Evolutionary conservation across 2,329 filamentous ascomycete genomes (phyloP).

Genomic region (Rhytidhysteron rufulum): DNA sequence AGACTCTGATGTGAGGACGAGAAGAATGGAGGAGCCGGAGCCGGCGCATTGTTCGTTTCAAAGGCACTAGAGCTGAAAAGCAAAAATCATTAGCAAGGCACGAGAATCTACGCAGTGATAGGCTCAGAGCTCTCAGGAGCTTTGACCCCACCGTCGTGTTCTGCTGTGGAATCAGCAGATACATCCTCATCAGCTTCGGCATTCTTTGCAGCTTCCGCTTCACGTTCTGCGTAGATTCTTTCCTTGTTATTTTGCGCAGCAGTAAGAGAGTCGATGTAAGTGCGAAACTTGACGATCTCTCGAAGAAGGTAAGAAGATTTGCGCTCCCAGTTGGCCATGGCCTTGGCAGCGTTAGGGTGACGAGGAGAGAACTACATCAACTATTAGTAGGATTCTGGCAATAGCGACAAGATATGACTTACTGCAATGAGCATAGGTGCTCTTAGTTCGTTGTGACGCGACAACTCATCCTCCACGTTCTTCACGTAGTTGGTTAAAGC

Average conservation of each 20-base stretch:
- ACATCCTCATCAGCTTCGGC: conserved; percentile 10
- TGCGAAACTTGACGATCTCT: conserved; percentile 95
- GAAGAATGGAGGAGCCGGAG: conserved; percentile 35
- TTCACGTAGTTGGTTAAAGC: conserved; percentile 75
- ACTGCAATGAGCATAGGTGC: conserved; percentile 79
- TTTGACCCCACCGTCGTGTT: conserved; percentile 33
- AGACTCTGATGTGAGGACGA: neutral
- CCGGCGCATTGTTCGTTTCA: conserved; percentile 31
- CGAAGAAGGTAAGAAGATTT: conserved; percentile 88
- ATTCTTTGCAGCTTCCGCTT: conserved; percentile 19
- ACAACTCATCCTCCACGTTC: conserved; percentile 79
- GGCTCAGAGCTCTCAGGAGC: conserved; percentile 21
- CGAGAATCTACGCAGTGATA: conserved; percentile 14
- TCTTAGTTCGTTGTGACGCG: conserved; percentile 82
- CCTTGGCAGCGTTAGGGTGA: conserved; percentile 73
- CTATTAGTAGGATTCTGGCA: conserved; percentile 11
- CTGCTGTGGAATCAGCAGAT: conserved; percentile 10
- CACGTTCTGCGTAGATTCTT: conserved; percentile 58
- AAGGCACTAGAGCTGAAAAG: conserved; percentile 28
- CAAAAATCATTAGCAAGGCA: conserved; percentile 20
- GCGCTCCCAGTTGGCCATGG: conserved; percentile 95
- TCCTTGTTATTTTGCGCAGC: conserved; percentile 66
- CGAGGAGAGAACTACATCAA: conserved; percentile 68
- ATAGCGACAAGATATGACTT: conserved; percentile 28
- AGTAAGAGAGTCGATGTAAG: conserved; percentile 83